phyloP scores from a whole-genome alignment of 2,329 filamentous ascomycete species.

The Aspergillus proliferans region DNA sequence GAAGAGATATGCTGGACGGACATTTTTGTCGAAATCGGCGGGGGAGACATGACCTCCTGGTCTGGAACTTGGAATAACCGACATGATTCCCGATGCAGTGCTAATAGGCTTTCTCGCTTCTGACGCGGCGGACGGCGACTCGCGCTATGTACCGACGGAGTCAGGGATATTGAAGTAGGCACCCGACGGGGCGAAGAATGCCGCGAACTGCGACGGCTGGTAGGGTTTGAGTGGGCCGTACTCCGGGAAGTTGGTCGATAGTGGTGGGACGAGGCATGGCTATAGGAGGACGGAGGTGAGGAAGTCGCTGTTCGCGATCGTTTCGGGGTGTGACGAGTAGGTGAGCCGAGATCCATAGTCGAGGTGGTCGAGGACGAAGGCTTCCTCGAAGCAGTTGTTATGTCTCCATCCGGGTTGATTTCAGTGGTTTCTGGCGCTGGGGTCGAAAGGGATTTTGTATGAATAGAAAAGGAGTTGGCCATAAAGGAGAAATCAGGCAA shows the following conservation, averaged over 20 bases:
- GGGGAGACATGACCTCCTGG: neutral
- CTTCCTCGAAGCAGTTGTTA: neutral
- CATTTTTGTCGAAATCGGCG: conserved; percentile 1
- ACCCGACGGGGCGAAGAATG: conserved; percentile 23
- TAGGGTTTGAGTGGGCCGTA: conserved; percentile 22
- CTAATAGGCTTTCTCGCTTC: conserved; percentile 30
- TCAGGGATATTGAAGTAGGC: conserved; percentile 17
- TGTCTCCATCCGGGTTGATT: conserved; percentile 8
- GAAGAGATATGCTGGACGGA: neutral
- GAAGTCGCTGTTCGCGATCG: conserved; percentile 22
- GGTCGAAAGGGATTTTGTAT: no score
- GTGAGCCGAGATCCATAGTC: neutral
- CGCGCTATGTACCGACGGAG: conserved; percentile 14
- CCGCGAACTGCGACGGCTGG: conserved; percentile 23
- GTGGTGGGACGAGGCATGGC: conserved; percentile 11
- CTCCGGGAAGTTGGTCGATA: conserved; percentile 30
- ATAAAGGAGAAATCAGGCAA: conserved; percentile 1
- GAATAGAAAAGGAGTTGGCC: neutral
- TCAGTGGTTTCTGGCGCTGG: conserved; percentile 13
- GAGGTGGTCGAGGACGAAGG: neutral
- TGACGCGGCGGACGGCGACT: conserved; percentile 14
- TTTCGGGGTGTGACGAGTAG: conserved; percentile 9
- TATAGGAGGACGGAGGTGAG: conserved; percentile 23
- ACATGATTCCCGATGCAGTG: conserved; percentile 36
- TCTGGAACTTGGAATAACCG: conserved; percentile 30